Base-by-base conservation (phyloP, 305 asterid species). In the Plantago coronopus region DNA sequence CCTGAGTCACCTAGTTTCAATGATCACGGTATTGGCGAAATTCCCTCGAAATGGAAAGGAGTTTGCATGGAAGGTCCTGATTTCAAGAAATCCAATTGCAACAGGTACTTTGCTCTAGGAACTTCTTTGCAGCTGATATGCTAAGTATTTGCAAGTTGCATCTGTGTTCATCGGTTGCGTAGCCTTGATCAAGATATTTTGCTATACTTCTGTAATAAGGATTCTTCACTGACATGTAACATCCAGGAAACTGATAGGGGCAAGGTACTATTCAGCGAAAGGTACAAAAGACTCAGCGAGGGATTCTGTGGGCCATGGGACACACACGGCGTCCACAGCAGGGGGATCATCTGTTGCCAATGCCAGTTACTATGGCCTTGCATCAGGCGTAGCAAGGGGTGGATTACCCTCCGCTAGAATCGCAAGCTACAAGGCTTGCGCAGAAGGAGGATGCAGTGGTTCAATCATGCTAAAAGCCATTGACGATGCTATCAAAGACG, bases 11-110 rank as follows among this genome's bases (percentile, higher is more conserved):
- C 83, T 13, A 80, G 93, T 64, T 87, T 87, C 76, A 64, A 48
- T 21, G 95, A 87, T 49, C 59, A 66, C 54, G 67, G 73, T 13
- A 64, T 84, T 37, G 85, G 84, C 34, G 54, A 80, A 37, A 76
- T 82, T 27, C 95, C 95, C 42, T 75, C 87, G 27, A 87, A 73
- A 61, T 87, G 93, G 95, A 87, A 69, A 67, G 93, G 95, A 72
- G 88, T 77, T 44, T 87, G 95, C 50, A 87, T 82, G 95, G 95
- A 78, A 65, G 83, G 86, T 61, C 55, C 78, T 21, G 74, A 74
- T 66, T 87, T 87, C 54, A 70, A 69, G 40, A 80, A 81, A 62
- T 74, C 81, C 59, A 79, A 74, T 46, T 87, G 95, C 72, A 84
- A 87, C 34, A 83, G 86, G 94, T 82, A 49, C 25, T 43, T 4